Evolutionary conservation across 306 rosid species (phyloP), one percentile per base, ranked within the genome.

Genomic region (Sesbania bispinosa): DNA sequence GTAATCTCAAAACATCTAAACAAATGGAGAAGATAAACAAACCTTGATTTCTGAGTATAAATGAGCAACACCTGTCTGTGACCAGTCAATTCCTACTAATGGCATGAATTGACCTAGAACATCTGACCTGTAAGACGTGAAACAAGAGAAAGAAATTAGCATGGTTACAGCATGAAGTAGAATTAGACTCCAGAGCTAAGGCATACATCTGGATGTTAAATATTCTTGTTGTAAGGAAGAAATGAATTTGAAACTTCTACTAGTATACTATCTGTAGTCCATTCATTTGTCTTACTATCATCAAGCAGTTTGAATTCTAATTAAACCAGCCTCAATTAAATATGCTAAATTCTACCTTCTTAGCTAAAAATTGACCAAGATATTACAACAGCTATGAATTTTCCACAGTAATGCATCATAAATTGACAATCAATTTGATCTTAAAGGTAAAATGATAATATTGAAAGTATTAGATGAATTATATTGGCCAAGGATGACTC

Each of bases 71-170:
- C 99, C 99, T 18, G 88, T 75, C 33, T 95, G 99, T 48, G 99
- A 95, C 99, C 97, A 95, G 71, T 95, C 97, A 26, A 91, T 79
- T 80, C 97, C 99, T 42, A 95, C 99, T 78, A 95, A 58, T 62
- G 99, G 99, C 99, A 95, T 95, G 86, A 95, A 89, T 67, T 95
- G 99, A 71, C 97, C 99, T 27, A 95, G 85, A 83, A 91, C 96
- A 71, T 95, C 96, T 18, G 99, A 95, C 71, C 99, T 94, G 86
- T 14, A 71, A 73, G 45, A 50, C 13, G 23, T 23, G 57, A 64
- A 62, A 68, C 58, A 24, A 48, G 45, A 33, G 38, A 68, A 73
- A 33, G 27, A 62, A 67, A 73, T 59, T 59, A 71, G 20, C 39
- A 65, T 38, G 26, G 15, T 55, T 48, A 46, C 46, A 46, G 15